A percentile compares a stretch with the other conserved stretches of the same genome.
Evolutionary conservation across 495 filamentous ascomycete species (phyloP).

Genomic region (Podospora fimiseda): DNA sequence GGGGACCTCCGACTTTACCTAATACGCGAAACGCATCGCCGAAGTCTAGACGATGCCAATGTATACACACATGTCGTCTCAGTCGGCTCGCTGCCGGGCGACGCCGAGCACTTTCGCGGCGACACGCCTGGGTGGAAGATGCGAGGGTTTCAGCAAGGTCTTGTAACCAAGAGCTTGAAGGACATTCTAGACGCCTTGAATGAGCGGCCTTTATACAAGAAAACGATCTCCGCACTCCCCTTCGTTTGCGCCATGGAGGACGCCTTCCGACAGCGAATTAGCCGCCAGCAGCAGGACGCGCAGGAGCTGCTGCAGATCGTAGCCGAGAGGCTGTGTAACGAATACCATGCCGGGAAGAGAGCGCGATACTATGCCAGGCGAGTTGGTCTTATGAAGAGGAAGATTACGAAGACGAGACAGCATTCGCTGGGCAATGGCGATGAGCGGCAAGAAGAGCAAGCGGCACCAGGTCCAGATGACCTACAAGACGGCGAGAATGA

Average conservation of each 20-base stretch:
- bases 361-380: constrained; percentile 49
- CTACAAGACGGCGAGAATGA: not conserved
- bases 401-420: constrained; percentile 1
- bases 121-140: constrained; percentile 57
- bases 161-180: constrained; percentile 85
- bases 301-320: constrained; percentile 96
- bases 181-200: constrained; percentile 89
- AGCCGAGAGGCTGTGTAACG: constrained; percentile 82
- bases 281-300: constrained; percentile 94
- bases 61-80: constrained; percentile 59
- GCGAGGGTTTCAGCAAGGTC: constrained; percentile 67
- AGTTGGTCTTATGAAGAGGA: not conserved
- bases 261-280: constrained; percentile 84
- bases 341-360: constrained; percentile 78
- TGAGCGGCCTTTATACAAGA: constrained; percentile 86
- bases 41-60: constrained; percentile 65
- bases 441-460: not conserved
- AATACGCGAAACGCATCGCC: constrained; percentile 78
- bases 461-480: not conserved
- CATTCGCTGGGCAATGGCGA: not conserved
- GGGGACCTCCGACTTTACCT: constrained; percentile 84
- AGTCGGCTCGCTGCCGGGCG: constrained; percentile 25
- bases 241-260: constrained; percentile 78
- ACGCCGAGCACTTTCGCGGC: constrained; percentile 27
- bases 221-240: constrained; percentile 77